These are phyloP conservation scores for Rubus parviflorus DNA, from an alignment of 306 rosid genomes.

Conservation along the genomic window DNA sequence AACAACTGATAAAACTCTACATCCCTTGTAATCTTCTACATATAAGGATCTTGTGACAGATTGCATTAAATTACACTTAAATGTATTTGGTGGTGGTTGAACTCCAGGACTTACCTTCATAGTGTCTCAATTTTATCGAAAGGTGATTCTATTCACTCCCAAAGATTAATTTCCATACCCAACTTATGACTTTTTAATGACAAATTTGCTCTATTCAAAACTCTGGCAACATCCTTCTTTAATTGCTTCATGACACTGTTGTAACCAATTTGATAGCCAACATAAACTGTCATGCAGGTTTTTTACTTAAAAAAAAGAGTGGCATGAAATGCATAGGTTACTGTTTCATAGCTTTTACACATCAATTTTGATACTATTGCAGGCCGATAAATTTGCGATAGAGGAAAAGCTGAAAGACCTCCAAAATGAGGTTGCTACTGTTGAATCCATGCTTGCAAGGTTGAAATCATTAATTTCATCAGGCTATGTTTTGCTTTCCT, in stretches of 20 bases:
- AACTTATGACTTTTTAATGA: neutral
- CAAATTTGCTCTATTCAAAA: neutral
- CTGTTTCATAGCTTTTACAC: neutral
- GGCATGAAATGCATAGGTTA: neutral
- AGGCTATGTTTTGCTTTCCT: slow-evolving; percentile 27
- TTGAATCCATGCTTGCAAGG: slow-evolving; percentile 51
- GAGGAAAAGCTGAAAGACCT: slow-evolving; percentile 65
- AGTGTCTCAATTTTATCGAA: neutral
- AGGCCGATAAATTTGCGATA: slow-evolving; percentile 77
- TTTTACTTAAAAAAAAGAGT: neutral
- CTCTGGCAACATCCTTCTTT: neutral
- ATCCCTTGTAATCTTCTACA: neutral
- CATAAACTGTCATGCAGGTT: neutral
- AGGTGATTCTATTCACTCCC: neutral
- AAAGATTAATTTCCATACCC: neutral
- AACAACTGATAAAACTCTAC: neutral
- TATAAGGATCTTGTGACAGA: neutral
- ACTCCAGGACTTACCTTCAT: neutral
- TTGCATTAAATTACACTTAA: neutral
- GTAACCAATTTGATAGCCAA: neutral
- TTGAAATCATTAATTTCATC: slow-evolving; percentile 24
- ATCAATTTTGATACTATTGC: slow-evolving; percentile 31
- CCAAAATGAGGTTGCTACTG: slow-evolving; percentile 45
- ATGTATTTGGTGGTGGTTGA: slow-evolving; percentile 1
- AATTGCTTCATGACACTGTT: neutral